These are phyloP conservation scores for Penstemon eatonii DNA, from an alignment of 257 asterid genomes.

Conservation along the genomic window DNA sequence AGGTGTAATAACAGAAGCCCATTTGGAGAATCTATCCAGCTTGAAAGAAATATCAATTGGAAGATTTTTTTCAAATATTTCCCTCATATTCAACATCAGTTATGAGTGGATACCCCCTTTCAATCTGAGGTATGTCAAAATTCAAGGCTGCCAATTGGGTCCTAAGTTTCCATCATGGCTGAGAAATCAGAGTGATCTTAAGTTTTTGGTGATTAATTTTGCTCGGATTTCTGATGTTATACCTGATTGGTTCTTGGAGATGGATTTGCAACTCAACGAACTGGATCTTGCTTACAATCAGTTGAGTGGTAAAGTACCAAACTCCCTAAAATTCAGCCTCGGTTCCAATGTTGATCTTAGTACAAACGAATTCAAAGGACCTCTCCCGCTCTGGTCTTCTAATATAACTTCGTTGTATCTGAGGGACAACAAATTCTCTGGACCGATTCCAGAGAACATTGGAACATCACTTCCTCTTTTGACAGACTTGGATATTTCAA, in stretches of 20 bases:
- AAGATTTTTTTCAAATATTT: constrained; percentile 3
- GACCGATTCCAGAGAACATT: constrained; percentile 38
- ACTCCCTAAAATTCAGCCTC: constrained; percentile 6
- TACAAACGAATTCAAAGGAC: constrained; percentile 31
- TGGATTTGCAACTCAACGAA: constrained; percentile 30
- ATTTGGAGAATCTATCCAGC: constrained; percentile 11
- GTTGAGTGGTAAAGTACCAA: constrained; percentile 33
- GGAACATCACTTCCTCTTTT: constrained; percentile 25
- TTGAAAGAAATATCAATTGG: constrained; percentile 32
- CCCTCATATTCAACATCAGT: constrained; percentile 35
- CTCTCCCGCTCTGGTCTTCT: constrained; percentile 42
- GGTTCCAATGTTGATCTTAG: constrained; percentile 32
- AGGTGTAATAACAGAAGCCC: background rate
- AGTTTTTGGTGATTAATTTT: constrained; percentile 25
- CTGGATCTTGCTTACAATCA: constrained; percentile 36
- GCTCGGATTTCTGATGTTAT: constrained; percentile 30
- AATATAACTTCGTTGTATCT: constrained; percentile 33
- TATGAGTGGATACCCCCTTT: constrained; percentile 24
- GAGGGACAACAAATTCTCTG: constrained; percentile 38
- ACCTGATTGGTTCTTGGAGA: constrained; percentile 40
- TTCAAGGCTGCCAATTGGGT: constrained; percentile 37
- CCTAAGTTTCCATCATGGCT: constrained; percentile 40
- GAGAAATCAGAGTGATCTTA: constrained; percentile 32
- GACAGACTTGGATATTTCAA: constrained; percentile 37
- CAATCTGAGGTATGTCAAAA: constrained; percentile 25